Percentiles rank a stretch among this genome's conserved stretches.
Conservation (phyloP, 1,284 basidiomycete genomes). For the Apiotrichum porosum region DNA sequence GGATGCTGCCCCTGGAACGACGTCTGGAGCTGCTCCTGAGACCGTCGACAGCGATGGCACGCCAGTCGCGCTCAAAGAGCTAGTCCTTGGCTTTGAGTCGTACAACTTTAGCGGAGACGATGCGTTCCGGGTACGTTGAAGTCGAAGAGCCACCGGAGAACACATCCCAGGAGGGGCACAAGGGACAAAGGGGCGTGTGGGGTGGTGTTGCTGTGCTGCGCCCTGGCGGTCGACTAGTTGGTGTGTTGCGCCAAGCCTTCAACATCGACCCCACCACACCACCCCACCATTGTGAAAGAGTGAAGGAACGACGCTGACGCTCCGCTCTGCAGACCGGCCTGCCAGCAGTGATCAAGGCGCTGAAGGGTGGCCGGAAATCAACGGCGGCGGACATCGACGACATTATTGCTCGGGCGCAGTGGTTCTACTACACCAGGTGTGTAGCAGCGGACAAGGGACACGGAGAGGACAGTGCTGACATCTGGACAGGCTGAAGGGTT, state of each 20-base stretch:
- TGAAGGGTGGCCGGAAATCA: conserved; percentile 24
- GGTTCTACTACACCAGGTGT: conserved; percentile 42
- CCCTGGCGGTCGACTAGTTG: background rate
- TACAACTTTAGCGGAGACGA: conserved; percentile 38
- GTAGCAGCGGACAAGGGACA: background rate
- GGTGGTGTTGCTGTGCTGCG: background rate
- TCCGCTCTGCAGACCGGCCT: conserved; percentile 31
- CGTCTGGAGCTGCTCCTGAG: too few relatives aligned
- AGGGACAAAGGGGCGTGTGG: background rate
- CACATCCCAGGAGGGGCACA: too few relatives aligned
- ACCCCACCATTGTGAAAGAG: background rate
- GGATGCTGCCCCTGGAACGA: too few relatives aligned
- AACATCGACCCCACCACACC: background rate
- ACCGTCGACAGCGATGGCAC: background rate
- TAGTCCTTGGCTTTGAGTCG: conserved; percentile 27
- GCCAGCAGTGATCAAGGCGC: conserved; percentile 33
- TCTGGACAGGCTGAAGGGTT: background rate
- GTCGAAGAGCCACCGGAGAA: background rate
- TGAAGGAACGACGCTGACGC: background rate
- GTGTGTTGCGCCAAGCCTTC: background rate
- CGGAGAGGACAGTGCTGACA: background rate
- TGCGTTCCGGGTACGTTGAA: conserved; percentile 33
- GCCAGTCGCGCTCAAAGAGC: background rate
- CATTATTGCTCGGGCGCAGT: conserved; percentile 39
- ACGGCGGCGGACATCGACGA: conserved; percentile 35